Base-by-base conservation (phyloP, 2,329 filamentous ascomycete species). In the Colletotrichum lini region DNA sequence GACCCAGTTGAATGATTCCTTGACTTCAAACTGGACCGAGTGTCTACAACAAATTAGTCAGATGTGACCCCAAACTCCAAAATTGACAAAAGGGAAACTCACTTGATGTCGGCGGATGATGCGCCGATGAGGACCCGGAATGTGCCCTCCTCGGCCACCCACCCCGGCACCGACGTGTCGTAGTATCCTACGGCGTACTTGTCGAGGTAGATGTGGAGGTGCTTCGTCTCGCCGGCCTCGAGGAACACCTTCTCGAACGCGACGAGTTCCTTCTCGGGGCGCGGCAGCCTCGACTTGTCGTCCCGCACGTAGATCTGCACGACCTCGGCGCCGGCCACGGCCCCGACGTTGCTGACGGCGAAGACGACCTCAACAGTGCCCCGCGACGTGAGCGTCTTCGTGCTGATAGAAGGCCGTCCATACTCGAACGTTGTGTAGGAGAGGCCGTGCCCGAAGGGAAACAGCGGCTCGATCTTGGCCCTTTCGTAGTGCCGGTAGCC, bases 401-500 rank as follows among this genome's bases (percentile, higher is more conserved):
- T 76, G 75, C 81, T 85, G 64, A 91, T 83, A 4, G 85, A 85
- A 0, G 90, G 86, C 1, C 84, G 82, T 16, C 89, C 89, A 76
- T 93, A 92, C 57, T 87, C 84, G 78, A 94, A 94, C 0, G 82
- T 87, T 0, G 92, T 94, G 79, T 94, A 95, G 0, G 91, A 92
- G 9, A 94, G 85, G 1, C 93, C 92, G 78, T 93, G 91, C 13
- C 93, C 93, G 74, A 94, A 94, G 38, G 91, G 86, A 80, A 94
- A 94, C 0, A 92, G 84, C 0, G 91, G 90, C 6, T 85, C 81
- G 60, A 91, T 86, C 35, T 84, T 84, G 15, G 85, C 82, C 23
- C 88, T 88, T 76, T 95, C 92, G 79, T 93, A 94, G 80, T 93
- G 91, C 21, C 89, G 83, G 80, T 95, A 94, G 2, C 93, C 93